A percentile compares a stretch with the other conserved stretches of the same genome.
Evolutionary conservation across 2,329 filamentous ascomycete genomes (phyloP).

Genomic region (Arthrobotrys entomopaga): DNA sequence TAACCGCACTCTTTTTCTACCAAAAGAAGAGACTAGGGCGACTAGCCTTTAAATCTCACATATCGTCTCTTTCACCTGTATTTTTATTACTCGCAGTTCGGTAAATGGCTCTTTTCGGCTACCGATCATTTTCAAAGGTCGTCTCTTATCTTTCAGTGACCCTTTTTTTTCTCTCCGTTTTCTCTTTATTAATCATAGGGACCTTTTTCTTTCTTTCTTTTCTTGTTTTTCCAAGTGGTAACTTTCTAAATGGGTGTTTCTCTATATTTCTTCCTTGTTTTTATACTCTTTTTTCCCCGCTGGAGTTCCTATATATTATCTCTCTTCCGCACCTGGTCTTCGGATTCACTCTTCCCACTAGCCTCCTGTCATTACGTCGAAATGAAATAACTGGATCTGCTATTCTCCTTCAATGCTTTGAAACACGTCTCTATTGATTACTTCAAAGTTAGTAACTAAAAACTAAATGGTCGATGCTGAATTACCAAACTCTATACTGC

Average conservation of each 20-base stretch:
- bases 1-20: background rate
- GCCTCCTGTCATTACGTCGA: constrained; percentile 30
- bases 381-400: constrained; percentile 13
- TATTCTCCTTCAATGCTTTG: constrained; percentile 6
- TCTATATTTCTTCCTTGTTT: background rate
- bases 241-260: constrained; percentile 18
- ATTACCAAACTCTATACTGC: background rate
- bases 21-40: background rate
- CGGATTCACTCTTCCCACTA: too few relatives aligned
- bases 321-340: constrained; percentile 1
- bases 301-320: constrained; percentile 32
- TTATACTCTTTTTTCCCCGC: constrained; percentile 20
- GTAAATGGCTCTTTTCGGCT: background rate
- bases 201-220: background rate
- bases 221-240: background rate
- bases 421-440: constrained; percentile 1
- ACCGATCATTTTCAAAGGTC: background rate
- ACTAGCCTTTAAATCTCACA: background rate
- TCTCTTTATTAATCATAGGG: constrained; percentile 18
- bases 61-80: constrained; percentile 4
- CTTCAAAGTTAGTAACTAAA: too few relatives aligned
- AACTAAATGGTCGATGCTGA: background rate
- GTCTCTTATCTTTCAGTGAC: background rate
- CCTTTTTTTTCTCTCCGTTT: background rate
- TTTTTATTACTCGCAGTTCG: constrained; percentile 15